Evolutionary conservation across 2,329 filamentous ascomycete genomes (phyloP).

Genomic region (Colletotrichum camelliae): DNA sequence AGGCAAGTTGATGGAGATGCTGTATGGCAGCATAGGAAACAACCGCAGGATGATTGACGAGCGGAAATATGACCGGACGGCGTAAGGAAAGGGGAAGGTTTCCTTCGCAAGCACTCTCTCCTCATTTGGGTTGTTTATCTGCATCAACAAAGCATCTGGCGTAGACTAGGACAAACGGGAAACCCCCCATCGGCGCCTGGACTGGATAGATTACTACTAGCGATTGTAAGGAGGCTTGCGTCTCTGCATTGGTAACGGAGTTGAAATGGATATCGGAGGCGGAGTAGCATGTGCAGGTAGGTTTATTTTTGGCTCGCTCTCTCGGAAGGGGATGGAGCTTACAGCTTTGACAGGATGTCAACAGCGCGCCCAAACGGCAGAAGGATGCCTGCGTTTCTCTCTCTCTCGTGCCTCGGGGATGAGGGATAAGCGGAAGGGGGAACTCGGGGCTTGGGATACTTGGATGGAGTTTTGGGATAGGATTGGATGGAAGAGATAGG

Average conservation of each 20-base stretch:
- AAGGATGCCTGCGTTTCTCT: not conserved
- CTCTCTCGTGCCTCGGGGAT: not conserved
- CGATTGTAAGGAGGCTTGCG: not conserved
- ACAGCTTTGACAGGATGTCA: not conserved
- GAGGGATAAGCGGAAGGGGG: not conserved
- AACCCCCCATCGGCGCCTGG: not conserved
- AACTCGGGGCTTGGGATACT: not conserved
- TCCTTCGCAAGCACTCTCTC: not conserved
- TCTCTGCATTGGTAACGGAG: not conserved
- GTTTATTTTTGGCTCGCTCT: not conserved
- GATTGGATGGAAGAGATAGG: not conserved
- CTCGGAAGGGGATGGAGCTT: not conserved
- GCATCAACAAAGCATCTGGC: not conserved
- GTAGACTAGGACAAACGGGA: not conserved
- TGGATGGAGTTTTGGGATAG: not conserved
- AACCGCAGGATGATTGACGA: conserved; percentile 38
- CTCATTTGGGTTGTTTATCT: not conserved
- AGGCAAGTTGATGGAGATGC: conserved; percentile 79
- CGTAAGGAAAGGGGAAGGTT: not conserved
- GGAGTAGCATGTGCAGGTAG: not conserved
- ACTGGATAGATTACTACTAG: not conserved
- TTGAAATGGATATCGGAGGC: not conserved
- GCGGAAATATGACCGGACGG: conserved; percentile 11
- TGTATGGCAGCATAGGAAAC: conserved; percentile 62
- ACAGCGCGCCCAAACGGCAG: not conserved